Percentiles rank a stretch among this genome's conserved stretches.
phyloP scores from a whole-genome alignment of 2,329 filamentous ascomycete species.

The Ciborinia camelliae region DNA sequence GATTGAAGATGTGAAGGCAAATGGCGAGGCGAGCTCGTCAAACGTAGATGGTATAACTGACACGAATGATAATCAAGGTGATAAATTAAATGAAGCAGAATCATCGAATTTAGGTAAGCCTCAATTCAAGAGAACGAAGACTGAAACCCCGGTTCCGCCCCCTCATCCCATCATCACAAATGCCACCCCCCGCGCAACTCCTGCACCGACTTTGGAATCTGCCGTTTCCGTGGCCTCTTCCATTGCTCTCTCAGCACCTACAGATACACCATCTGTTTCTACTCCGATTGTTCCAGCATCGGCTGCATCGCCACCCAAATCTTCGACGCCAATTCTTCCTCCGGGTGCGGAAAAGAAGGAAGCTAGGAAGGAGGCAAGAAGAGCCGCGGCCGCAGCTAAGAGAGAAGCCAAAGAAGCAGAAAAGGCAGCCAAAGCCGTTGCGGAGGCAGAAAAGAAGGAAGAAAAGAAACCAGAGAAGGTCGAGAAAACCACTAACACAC shows the following conservation, averaged over 20 bases:
- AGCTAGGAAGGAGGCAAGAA: slow-evolving; percentile 28
- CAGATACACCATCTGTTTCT: slow-evolving; percentile 22
- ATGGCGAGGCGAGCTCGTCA: slow-evolving; percentile 1
- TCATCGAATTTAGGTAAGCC: slow-evolving; percentile 37
- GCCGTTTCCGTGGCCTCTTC: slow-evolving; percentile 27
- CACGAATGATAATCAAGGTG: slow-evolving; percentile 22
- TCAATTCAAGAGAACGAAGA: slow-evolving; percentile 52
- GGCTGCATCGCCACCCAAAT: slow-evolving; percentile 33
- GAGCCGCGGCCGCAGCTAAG: not conserved
- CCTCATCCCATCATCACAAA: slow-evolving; percentile 38
- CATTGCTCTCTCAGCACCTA: slow-evolving; percentile 21
- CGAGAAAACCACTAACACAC: slow-evolving; percentile 15
- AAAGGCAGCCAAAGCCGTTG: not conserved
- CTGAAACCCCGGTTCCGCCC: slow-evolving; percentile 54
- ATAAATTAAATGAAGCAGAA: slow-evolving; percentile 20
- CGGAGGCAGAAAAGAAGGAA: not conserved
- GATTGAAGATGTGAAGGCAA: slow-evolving; percentile 14
- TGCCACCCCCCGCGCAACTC: slow-evolving; percentile 36
- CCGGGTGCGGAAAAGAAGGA: slow-evolving; percentile 32
- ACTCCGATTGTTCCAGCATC: slow-evolving; percentile 17
- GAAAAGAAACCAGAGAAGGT: slow-evolving; percentile 8
- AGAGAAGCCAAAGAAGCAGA: slow-evolving; percentile 14
- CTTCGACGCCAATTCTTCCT: slow-evolving; percentile 39
- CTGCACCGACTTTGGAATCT: slow-evolving; percentile 23
- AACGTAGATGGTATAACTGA: slow-evolving; percentile 28